Base-by-base conservation (phyloP, 1,284 basidiomycete genomes). In the Malassezia equina region DNA sequence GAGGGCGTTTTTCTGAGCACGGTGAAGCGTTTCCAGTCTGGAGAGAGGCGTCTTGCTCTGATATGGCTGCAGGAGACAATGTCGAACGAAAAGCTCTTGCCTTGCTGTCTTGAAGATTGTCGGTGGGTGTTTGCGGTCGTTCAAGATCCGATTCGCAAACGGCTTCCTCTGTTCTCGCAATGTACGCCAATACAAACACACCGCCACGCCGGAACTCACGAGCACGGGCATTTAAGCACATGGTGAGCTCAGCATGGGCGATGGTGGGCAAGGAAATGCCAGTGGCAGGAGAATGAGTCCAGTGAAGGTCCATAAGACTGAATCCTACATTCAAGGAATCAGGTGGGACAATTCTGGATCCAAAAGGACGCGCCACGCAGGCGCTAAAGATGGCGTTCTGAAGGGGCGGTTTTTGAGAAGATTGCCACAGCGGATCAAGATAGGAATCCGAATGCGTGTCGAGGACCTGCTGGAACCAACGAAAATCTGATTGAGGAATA, bases 281-380 rank as follows among this genome's bases (percentile, higher is more conserved):
- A 52, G 68, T 69, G 19, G 61, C 52, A 7, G 71, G 69, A 7
- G 69, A 75, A 40, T 71, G 68, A 15, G 67, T 65, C 75, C 75
- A 76, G 49, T 77, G 76, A 57, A 77, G 51, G 40, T 73, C 69
- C 76, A 77, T 76, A 33, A 75, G 59, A 34, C 66, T 71, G 54
- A 76, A 67, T 2, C 76, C 76, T 11, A 76, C 57, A 41, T 70
- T 67, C 42, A 76, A 59, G 1, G 69, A 70, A 17, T 61, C 61
- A 12, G 66, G 67, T 0, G 76, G 75, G 23, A 71, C 61, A 34
- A 76, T 69, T 48, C 75, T 67, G 15, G 67, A 68, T 2, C 68
- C 75, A 51, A 75, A 76, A 0, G 75, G 71, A 12, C 75, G 48
- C 29, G 70, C 53, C 4, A 67, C 63, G 27, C 73, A 75, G 15